Evolutionary conservation across 306 rosid genomes (phyloP).

Genomic region (Pachyrhizus erosus): DNA sequence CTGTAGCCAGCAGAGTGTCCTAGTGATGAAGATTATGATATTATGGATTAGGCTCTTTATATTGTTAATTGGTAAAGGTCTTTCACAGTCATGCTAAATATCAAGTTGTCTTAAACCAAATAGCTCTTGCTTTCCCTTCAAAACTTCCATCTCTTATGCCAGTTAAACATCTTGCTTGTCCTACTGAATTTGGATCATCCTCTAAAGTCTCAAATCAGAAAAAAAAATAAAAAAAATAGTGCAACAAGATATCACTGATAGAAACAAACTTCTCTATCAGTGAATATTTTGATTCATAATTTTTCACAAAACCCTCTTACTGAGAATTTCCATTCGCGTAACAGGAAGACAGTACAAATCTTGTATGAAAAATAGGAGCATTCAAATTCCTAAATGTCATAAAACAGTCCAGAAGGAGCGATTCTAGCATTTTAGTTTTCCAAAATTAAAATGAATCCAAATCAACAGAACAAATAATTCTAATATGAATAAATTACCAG

Average conservation of each 20-base stretch:
- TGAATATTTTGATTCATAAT: neutral
- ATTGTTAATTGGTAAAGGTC: neutral
- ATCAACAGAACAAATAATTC: neutral
- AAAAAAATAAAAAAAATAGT: no score
- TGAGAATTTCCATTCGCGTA: neutral
- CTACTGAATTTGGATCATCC: neutral
- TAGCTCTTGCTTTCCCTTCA: neutral
- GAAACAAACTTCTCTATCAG: neutral
- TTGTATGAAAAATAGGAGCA: neutral
- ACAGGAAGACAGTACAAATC: neutral
- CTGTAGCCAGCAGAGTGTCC: neutral
- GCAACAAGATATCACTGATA: neutral
- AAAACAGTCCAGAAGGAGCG: neutral
- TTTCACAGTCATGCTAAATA: neutral
- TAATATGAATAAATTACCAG: conserved; percentile 53
- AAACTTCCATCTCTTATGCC: neutral
- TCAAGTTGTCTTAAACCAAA: neutral
- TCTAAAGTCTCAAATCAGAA: neutral
- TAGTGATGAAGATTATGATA: neutral
- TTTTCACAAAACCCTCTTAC: neutral
- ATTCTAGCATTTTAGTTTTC: neutral
- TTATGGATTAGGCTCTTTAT: neutral
- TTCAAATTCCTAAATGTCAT: neutral
- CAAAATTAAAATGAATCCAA: neutral
- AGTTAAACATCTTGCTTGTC: no score